phyloP scores from a whole-genome alignment of 2,329 filamentous ascomycete genomes.

The Sarocladium strictum region DNA sequence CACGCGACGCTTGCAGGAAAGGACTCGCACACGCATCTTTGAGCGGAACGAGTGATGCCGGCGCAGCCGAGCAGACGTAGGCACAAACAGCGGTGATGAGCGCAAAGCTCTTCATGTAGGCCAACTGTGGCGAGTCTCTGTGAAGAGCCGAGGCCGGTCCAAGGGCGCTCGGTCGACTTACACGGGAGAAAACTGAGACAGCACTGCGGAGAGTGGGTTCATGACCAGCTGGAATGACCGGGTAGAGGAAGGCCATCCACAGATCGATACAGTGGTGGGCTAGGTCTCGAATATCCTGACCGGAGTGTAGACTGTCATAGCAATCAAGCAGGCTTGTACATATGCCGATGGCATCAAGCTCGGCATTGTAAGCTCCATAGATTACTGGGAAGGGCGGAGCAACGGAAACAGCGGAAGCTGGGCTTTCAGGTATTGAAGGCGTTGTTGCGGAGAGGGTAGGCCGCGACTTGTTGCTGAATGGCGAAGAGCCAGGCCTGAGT shows the following conservation, averaged over 20 bases:
- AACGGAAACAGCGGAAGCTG: not conserved
- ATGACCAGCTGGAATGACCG: constrained; percentile 9
- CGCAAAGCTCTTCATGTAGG: constrained; percentile 7
- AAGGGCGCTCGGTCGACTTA: not conserved
- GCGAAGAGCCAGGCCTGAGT: not conserved
- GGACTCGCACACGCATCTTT: not conserved
- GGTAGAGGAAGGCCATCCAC: constrained; percentile 12
- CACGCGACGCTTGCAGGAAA: constrained; percentile 11
- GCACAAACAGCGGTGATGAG: constrained; percentile 11
- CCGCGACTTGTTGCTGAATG: not conserved
- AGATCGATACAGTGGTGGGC: constrained; percentile 10
- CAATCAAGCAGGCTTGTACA: not conserved
- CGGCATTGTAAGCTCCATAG: not conserved
- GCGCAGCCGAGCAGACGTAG: constrained; percentile 3
- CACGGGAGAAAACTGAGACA: not conserved
- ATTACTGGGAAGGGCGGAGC: not conserved
- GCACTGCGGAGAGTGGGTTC: constrained; percentile 8
- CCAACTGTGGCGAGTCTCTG: not conserved
- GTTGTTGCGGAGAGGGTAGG: not conserved
- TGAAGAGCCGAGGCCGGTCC: not conserved
- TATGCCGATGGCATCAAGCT: constrained; percentile 1
- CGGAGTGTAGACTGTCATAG: not conserved
- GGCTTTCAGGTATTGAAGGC: not conserved
- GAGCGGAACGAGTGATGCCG: not conserved
- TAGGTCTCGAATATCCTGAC: not conserved